Base-by-base conservation (phyloP, 1,284 basidiomycete species). In the Pseudozyma flocculosa region DNA sequence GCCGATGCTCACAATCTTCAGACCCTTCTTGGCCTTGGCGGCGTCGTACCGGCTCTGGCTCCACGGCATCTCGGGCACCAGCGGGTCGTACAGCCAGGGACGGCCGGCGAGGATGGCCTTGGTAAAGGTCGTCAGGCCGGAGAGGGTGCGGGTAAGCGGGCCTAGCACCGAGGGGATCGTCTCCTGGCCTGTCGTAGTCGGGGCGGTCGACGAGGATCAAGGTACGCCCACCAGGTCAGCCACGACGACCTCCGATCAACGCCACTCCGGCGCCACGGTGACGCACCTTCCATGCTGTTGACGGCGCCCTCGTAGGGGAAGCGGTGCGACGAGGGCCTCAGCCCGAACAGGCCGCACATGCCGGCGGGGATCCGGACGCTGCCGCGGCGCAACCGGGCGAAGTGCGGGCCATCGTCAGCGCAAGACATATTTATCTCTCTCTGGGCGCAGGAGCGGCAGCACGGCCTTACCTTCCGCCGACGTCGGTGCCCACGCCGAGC, bases 41-140 rank as follows among this genome's bases (percentile, higher is more conserved):
- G 40, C 40, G 18, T 87, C 85, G 53, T 87, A 85, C 22, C 73
- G 70, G 4, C 88, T 81, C n/a, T 78, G 70, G 63, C 88, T 80
- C 88, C 88, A 91, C 1, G 82, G 81, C 68, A 87, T 86, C 23
- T 83, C 81, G 5, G 85, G 70, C 2, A 83, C 82, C 24, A 84
- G 77, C 0, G 88, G 87, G 69, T 90, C 89, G 52, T 79, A 81
- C 5, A 82, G 70, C 88, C 89, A 90, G 0, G 87, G 87, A 58
- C 85, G 79, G n/a, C 80, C 71, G 44, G 80, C 80, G 11, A 85
- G 71, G 3, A 88, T 82, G 11, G 82, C 81, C 70, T 86, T 83
- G 63, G 84, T 83, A 79, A 89, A 89, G 1, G 81, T 66, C 69
- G 85, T 85, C 38, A 89, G 70, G 2, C 83, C 86, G 4, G 76